Evolutionary conservation across 148 eudicot genomes (phyloP).

Genomic region (Spergularia marina): DNA sequence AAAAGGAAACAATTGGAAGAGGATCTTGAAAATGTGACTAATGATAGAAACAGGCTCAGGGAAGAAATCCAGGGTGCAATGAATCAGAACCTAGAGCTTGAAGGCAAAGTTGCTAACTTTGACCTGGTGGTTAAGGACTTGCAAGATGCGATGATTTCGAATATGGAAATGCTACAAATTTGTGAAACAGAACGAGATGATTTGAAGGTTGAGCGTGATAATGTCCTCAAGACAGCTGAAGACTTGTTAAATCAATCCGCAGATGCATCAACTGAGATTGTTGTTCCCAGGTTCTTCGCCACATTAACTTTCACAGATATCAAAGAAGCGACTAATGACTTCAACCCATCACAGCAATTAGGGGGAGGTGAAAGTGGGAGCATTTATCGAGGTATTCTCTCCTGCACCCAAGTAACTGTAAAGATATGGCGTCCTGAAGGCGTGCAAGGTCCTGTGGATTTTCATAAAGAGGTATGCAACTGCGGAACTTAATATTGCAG

Average conservation of each 20-base stretch:
- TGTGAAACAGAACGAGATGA: slow-evolving; percentile 36
- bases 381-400: slow-evolving; percentile 33
- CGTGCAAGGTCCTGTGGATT: slow-evolving; percentile 51
- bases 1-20: slow-evolving; percentile 29
- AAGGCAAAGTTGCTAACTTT: slow-evolving; percentile 28
- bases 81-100: slow-evolving; percentile 26
- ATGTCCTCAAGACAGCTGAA: slow-evolving; percentile 32
- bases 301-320: slow-evolving; percentile 33
- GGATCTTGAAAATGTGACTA: slow-evolving; percentile 26
- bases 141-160: slow-evolving; percentile 29
- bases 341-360: slow-evolving; percentile 29
- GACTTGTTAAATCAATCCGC: slow-evolving; percentile 35
- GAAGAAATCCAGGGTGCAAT: slow-evolving; percentile 30
- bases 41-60: slow-evolving; percentile 22
- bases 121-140: slow-evolving; percentile 32
- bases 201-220: slow-evolving; percentile 37
- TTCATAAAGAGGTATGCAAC: slow-evolving; percentile 63
- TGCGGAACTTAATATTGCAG: not conserved
- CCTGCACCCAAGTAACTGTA: slow-evolving; percentile 59
- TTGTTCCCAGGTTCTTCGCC: slow-evolving; percentile 21
- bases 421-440: slow-evolving; percentile 54
- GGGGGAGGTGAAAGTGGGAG: slow-evolving; percentile 35
- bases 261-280: slow-evolving; percentile 10
- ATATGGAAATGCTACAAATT: slow-evolving; percentile 29
- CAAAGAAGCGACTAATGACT: slow-evolving; percentile 30